Base-by-base conservation (phyloP, 768 basidiomycete species). In the Holtermanniella nyarrowii region DNA sequence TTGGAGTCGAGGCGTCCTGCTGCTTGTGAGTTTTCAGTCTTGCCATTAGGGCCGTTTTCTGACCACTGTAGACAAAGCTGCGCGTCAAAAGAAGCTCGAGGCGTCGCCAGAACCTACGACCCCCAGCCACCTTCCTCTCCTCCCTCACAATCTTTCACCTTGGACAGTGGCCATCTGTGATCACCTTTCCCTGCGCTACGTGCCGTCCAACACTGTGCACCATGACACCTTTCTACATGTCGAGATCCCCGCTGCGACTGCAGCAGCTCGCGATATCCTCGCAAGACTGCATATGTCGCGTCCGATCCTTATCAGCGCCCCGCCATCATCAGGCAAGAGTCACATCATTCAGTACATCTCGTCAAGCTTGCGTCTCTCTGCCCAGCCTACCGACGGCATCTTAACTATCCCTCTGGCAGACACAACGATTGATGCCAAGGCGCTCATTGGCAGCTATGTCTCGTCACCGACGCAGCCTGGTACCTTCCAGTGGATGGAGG, bases 401-500 rank as follows among this genome's bases (percentile, higher is more conserved):
- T 78, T 97, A 26, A 82, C 80, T 0, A 82, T 99, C 53, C 86
- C 93, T 61, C 81, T 97, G 22, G 88, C 89, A 4, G 95, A 97
- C 61, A 93, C 90, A 0, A 93, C 93, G 1, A 77, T 99, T 42
- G 93, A 99, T 65, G 84, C 91, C 25, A 85, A 93, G 21, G 84
- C 89, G 0, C 77, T 99, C 4, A 78, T 99, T 41, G 93, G 95
- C 3, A 90, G 88, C 1, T 93, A 97, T 53, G 76, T 88, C 2
- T 93, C 93, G 1, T 95, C 93, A 0, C 77, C 84, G 0, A 81
- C 78, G 1, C 79, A 79, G 22, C 82, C 88, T 0, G 93, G 93
- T 4, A 82, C 80, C 1, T 99, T 99, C 61, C 88, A 93, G 60
- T 99, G 91, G 87, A 87, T 85, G 72, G 90, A 96, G 57, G 95